Base-by-base conservation (phyloP, 495 filamentous ascomycete genomes). In the Hyaloscypha finlandica region DNA sequence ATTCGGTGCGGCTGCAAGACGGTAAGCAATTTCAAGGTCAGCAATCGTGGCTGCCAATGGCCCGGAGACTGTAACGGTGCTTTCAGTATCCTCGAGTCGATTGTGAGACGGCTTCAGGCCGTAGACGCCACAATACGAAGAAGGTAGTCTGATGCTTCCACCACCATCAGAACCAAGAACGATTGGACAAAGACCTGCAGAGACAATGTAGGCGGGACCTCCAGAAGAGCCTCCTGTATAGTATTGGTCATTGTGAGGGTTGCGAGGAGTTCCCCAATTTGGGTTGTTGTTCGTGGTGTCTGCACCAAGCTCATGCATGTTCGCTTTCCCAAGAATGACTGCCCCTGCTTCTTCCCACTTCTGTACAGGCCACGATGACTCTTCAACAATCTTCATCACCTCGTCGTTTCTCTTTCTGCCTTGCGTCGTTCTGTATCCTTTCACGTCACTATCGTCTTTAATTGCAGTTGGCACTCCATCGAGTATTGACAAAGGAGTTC, bases 171-270 rank as follows among this genome's bases (percentile, higher is more conserved):
- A 89, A 37, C 92, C 94, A 9, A 96, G 78, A 6, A 90, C 88
- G 68, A 98, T 88, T 16, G 93, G 93, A 4, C 96, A 81, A 12
- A 97, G 74, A 1, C 93, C 94, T 6, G 87, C 82, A 11, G 85
- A 81, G 39, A 97, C 86, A 51, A 90, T 87, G 63, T 94, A 97
- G 1, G 86, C 94, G 30, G 88, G 87, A 5, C 94, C 94, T 8
- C 92, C 91, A 0, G 93, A 96, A 0, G 92, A 96, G 19, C 94
- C 94, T 32, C 94, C 94, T 31, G 90, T 88, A 77, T 96, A 97
- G 80, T 93, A 97, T 3, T 81, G 70, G 0, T 78, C 74, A 74
- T 96, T 93, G 72, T 92, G 86, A 54, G 94, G 95, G 77, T 98
- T 98, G 3, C 83, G 77, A 0, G 94, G 91, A 0, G 93, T 97